phyloP scores from a whole-genome alignment of 225 moss, liverwort and hornwort species.

The Ulota crispa region DNA sequence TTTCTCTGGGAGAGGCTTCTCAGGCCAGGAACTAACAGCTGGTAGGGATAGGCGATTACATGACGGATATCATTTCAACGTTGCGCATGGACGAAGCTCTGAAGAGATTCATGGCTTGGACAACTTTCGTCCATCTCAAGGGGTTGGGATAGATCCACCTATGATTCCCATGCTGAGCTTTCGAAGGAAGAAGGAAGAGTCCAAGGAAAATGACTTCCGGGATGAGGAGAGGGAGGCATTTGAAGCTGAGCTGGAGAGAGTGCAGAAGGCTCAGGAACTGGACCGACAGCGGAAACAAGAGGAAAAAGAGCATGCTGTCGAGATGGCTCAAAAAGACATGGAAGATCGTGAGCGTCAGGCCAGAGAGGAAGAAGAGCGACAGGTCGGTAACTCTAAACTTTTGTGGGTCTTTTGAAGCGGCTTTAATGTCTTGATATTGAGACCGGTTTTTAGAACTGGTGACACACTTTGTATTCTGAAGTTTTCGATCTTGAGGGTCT shows the following conservation, averaged over 20 bases:
- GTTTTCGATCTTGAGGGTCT: conserved; percentile 5
- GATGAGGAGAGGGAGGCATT: conserved; percentile 95
- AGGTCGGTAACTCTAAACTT: conserved; percentile 36
- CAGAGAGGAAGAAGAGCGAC: conserved; percentile 84
- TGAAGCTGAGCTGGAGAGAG: conserved; percentile 96
- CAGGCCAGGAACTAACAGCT: conserved; percentile 62
- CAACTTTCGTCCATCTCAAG: conserved; percentile 65
- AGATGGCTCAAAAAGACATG: conserved; percentile 86
- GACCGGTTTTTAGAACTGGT: neutral
- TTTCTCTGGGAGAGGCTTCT: conserved; percentile 58
- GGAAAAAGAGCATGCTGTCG: conserved; percentile 91
- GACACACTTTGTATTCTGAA: neutral
- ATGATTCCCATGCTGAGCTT: conserved; percentile 55
- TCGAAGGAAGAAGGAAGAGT: conserved; percentile 85
- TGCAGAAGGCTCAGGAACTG: conserved; percentile 88
- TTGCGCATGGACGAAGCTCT: conserved; percentile 68
- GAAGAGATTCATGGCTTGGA: conserved; percentile 86
- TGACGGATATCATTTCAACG: conserved; percentile 71
- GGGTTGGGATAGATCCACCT: conserved; percentile 74
- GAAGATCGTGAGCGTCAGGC: conserved; percentile 93
- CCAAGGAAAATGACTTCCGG: conserved; percentile 72
- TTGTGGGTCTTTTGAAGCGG: neutral
- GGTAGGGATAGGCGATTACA: conserved; percentile 74
- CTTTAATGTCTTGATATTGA: conserved; percentile 1
- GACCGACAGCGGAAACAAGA: conserved; percentile 90